phyloP scores from a whole-genome alignment of 169 alveolate species.

The Cryptosporidium tyzzeri region DNA sequence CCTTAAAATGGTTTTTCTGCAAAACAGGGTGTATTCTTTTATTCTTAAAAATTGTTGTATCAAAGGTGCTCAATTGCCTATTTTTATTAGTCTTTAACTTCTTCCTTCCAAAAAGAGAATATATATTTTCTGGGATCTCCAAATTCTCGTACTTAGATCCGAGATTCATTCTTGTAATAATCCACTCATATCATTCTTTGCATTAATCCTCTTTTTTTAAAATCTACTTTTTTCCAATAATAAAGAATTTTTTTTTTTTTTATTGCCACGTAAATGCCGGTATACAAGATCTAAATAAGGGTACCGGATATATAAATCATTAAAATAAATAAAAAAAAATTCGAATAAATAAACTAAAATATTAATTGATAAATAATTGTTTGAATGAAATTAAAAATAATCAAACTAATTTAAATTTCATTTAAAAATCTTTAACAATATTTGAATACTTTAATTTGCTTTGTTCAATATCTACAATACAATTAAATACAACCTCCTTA shows the following conservation, averaged over 20 bases:
- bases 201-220: background rate
- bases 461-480: slow-evolving; percentile 67
- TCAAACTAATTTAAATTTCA: background rate
- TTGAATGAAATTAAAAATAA: background rate
- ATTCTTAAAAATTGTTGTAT: background rate
- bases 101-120: slow-evolving; percentile 28
- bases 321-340: background rate
- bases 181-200: background rate
- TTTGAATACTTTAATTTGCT: slow-evolving; percentile 51
- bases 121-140: slow-evolving; percentile 4
- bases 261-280: background rate
- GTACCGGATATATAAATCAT: background rate
- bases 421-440: slow-evolving; percentile 33
- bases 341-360: background rate
- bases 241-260: background rate
- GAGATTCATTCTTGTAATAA: background rate
- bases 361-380: background rate
- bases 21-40: slow-evolving; percentile 10
- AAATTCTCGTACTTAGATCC: slow-evolving; percentile 18
- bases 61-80: background rate
- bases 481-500: slow-evolving; percentile 40
- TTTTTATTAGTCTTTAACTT: background rate
- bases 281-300: slow-evolving; percentile 17
- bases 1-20: background rate
- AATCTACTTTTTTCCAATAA: background rate